phyloP scores from a whole-genome alignment of 208 protist genomes.

The Trypanosoma cruzi region DNA sequence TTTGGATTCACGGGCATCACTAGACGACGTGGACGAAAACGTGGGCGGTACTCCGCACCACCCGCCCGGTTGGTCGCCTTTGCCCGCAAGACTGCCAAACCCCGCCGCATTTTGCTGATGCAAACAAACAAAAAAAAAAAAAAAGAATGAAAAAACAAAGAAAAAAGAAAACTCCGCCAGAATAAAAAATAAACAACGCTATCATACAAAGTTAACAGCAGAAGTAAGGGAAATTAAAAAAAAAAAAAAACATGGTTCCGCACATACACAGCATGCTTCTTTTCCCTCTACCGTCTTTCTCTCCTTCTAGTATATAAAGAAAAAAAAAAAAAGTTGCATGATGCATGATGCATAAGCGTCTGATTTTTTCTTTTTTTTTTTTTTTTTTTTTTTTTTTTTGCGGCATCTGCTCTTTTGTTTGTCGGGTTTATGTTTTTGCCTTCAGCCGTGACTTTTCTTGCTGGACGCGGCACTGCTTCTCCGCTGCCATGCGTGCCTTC shows the following conservation, averaged over 20 bases:
- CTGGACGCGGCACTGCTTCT: constrained; percentile 76
- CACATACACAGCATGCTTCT: too few relatives aligned
- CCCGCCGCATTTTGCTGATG: constrained; percentile 1
- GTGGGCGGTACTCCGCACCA: constrained; percentile 66
- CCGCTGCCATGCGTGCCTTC: constrained; percentile 44
- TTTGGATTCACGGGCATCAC: constrained; percentile 88
- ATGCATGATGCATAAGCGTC: too few relatives aligned
- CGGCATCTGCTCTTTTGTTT: too few relatives aligned
- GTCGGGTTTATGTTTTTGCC: constrained; percentile 2
- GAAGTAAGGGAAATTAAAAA: constrained; percentile 7
- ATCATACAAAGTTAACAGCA: too few relatives aligned
- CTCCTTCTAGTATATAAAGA: too few relatives aligned
- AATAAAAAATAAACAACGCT: too few relatives aligned
- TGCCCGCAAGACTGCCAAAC: not conserved
- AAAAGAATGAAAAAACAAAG: not conserved
- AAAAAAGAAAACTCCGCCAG: too few relatives aligned
- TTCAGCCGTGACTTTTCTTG: constrained; percentile 41
- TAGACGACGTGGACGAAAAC: constrained; percentile 79
- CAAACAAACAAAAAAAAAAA: constrained; percentile 6
- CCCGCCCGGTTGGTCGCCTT: constrained; percentile 51
- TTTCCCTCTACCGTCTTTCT: too few relatives aligned
- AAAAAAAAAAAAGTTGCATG: constrained; percentile 4
- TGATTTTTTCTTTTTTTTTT: constrained; percentile 5
- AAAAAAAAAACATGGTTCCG: too few relatives aligned
- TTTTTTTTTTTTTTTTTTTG: not conserved